Evolutionary conservation across 2,329 filamentous ascomycete species (phyloP).

Genomic region (Monosporascus sp.): DNA sequence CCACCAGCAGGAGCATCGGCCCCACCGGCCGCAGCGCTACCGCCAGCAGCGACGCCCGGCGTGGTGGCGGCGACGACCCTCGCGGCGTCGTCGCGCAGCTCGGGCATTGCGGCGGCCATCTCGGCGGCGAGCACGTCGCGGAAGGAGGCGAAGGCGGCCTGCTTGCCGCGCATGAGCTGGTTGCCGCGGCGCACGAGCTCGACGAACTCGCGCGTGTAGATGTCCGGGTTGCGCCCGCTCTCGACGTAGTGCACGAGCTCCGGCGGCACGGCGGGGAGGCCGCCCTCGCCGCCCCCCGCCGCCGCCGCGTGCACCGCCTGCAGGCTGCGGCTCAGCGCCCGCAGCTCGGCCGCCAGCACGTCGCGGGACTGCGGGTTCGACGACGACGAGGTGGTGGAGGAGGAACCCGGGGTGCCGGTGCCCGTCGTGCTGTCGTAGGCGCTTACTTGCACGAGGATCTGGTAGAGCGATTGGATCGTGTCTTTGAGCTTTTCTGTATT

Average conservation of each 20-base stretch:
- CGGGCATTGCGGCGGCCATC: constrained; percentile 53
- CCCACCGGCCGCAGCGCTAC: background rate
- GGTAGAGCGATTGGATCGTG: constrained; percentile 29
- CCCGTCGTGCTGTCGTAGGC: constrained; percentile 46
- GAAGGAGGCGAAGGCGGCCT: constrained; percentile 54
- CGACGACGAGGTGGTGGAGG: background rate
- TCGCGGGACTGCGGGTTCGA: constrained; percentile 36
- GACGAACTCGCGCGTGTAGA: constrained; percentile 69
- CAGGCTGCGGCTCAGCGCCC: constrained; percentile 34
- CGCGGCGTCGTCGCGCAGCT: constrained; percentile 49
- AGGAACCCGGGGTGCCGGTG: constrained; percentile 1
- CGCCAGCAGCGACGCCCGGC: constrained; percentile 10
- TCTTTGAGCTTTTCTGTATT: constrained; percentile 28
- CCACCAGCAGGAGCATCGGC: background rate
- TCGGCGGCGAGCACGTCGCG: constrained; percentile 57
- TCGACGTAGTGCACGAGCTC: constrained; percentile 66
- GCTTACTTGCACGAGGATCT: constrained; percentile 49
- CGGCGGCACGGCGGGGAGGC: constrained; percentile 50
- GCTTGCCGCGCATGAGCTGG: constrained; percentile 62
- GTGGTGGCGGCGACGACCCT: constrained; percentile 44
- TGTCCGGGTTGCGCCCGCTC: constrained; percentile 66
- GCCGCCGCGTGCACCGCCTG: constrained; percentile 36
- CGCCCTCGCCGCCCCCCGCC: constrained; percentile 23
- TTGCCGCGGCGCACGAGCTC: constrained; percentile 62
- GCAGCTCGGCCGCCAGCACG: constrained; percentile 50